Evolutionary conservation across 176 grass and related monocot genomes (phyloP), one percentile per base, ranked within the genome.

Genomic region (Phoenix dactylifera): DNA sequence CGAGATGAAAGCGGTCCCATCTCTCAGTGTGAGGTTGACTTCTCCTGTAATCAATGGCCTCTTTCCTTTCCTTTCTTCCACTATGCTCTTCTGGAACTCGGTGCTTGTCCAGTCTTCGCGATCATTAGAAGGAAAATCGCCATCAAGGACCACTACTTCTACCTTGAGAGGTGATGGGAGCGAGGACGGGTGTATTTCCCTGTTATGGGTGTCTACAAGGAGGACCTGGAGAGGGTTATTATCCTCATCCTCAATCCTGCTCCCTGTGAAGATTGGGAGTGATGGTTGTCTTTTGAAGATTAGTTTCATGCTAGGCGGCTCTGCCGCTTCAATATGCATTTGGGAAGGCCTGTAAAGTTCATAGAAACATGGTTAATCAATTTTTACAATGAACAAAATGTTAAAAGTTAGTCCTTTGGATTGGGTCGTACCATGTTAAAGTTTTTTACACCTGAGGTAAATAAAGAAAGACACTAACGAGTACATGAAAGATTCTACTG

Each of bases 31-130:
- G 18, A 89, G 55, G 35, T 6, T 64, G 3, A 89, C 84, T 0
- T 98, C 94, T 24, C 94, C 94, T 0, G 82, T 78, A 19, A 98
- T 79, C 3, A 98, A 77, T 3, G 94, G 88, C 17, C 94, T 80
- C 71, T 92, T 98, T 4, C 94, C 94, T 0, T 57, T 12, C 1
- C 94, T 76, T 74, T 86, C 76, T 73, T 79, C 93, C 24, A 89
- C 63, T 6, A 93, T 18, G 16, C 26, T 60, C 19, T 49, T 75
- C 10, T 72, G 30, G 72, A 91, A 97, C 26, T 91, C 84, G 4
- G 23, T 64, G 23, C 52, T 48, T 0, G 76, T 29, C 85, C 85
- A 98, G 20, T 83, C 68, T 0, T 89, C 80, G n/a, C 58, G 60
- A 4, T 62, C 70, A 6, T 72, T 84, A 0, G 39, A 16, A 0